Percentiles rank a stretch among this genome's conserved stretches.
Conservation (phyloP, 768 basidiomycete genomes). For the Russula foetens region DNA sequence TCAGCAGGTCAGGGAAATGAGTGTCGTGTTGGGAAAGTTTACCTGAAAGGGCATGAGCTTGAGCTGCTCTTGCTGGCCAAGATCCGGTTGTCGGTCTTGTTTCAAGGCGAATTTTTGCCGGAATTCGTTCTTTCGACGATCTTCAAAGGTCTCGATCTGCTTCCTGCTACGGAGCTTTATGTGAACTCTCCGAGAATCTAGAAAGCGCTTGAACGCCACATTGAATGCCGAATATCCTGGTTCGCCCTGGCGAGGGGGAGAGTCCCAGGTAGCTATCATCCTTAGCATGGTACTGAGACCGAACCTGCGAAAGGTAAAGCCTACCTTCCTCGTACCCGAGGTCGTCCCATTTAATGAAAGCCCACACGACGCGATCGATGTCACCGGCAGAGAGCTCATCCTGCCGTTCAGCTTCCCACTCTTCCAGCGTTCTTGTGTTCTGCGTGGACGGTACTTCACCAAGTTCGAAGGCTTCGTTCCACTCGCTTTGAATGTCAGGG, state of each 20-base stretch:
- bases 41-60: conserved; percentile 88
- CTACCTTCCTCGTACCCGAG: conserved; percentile 88
- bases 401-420: conserved; percentile 46
- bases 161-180: conserved; percentile 44
- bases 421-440: conserved; percentile 50
- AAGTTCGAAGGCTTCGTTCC: conserved; percentile 36
- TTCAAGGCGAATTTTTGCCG: conserved; percentile 36
- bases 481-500: conserved; percentile 24
- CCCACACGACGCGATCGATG: conserved; percentile 62
- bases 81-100: conserved; percentile 39
- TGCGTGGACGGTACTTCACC: conserved; percentile 57
- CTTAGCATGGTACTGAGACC: neutral
- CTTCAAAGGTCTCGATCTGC: conserved; percentile 39
- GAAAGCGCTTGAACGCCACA: conserved; percentile 56
- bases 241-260: conserved; percentile 61
- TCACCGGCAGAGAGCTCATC: conserved; percentile 39
- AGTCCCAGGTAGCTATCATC: conserved; percentile 80
- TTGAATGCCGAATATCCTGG: conserved; percentile 55
- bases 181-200: conserved; percentile 51
- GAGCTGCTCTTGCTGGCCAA: conserved; percentile 57
- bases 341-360: conserved; percentile 89
- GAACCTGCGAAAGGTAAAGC: conserved; percentile 20
- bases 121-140: conserved; percentile 50
- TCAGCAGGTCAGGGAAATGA: neutral
- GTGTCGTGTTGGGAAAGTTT: conserved; percentile 10